These are phyloP conservation scores for Vitis hybrid DNA, from an alignment of 177 flowering plant genomes.

Conservation along the genomic window DNA sequence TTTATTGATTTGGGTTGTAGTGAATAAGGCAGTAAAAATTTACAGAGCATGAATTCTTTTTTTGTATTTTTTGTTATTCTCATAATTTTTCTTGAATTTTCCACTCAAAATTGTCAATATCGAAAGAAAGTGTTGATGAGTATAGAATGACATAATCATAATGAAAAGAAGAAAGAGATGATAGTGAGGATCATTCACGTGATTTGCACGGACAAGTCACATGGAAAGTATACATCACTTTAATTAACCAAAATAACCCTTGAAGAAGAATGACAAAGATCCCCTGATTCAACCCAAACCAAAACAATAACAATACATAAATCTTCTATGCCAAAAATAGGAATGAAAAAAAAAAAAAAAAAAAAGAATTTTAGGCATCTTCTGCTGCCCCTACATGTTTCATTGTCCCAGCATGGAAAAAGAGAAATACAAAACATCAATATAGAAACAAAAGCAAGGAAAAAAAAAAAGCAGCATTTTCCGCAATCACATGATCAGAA, in stretches of 20 bases:
- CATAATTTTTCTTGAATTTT: too few species aligned
- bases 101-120: too few species aligned
- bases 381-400: conserved; percentile 8
- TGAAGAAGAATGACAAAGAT: conserved; percentile 8
- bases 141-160: too few species aligned
- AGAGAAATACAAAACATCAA: background rate
- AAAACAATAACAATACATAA: conserved; percentile 18
- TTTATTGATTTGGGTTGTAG: too few species aligned
- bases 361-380: conserved; percentile 5
- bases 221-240: background rate
- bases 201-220: background rate
- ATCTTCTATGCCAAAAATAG: conserved; percentile 11
- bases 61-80: too few species aligned
- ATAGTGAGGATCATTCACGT: background rate
- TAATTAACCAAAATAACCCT: background rate
- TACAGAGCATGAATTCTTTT: too few species aligned
- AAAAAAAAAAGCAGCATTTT: conserved; percentile 7
- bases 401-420: conserved; percentile 1
- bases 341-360: conserved; percentile 2
- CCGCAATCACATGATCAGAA: conserved; percentile 25
- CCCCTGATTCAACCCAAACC: conserved; percentile 22
- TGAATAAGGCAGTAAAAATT: too few species aligned
- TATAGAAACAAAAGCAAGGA: conserved; percentile 6
- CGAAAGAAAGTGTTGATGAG: too few species aligned
- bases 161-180: background rate